A percentile compares a stretch with the other conserved stretches of the same genome.
phyloP scores from a whole-genome alignment of 805 yeast species.

The Candida chauliodis region DNA sequence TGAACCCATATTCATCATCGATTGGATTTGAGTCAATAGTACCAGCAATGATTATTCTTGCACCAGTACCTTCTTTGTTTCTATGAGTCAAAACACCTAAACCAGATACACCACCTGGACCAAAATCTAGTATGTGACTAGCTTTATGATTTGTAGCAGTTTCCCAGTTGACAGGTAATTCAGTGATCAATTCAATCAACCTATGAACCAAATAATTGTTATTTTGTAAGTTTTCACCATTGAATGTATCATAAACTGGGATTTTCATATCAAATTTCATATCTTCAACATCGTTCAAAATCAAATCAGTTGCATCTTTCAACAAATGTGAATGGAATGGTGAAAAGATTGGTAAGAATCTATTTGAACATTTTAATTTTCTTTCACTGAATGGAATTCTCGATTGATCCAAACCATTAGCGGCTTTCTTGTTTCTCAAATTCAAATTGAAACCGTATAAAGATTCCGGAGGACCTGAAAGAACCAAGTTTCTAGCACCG shows the following conservation, averaged over 20 bases:
- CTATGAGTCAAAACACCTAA: conserved; percentile 94
- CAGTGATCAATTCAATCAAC: conserved; percentile 78
- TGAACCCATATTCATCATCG: conserved; percentile 90
- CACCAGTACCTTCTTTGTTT: conserved; percentile 98
- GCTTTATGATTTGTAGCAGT: conserved; percentile 64
- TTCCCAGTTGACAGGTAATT: conserved; percentile 94
- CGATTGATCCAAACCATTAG: conserved; percentile 90
- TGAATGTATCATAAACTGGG: conserved; percentile 89
- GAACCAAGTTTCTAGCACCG: conserved; percentile 94
- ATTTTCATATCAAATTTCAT: conserved; percentile 63
- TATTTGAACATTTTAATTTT: conserved; percentile 86
- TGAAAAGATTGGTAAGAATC: conserved; percentile 91
- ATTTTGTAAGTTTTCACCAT: conserved; percentile 73
- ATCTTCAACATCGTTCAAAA: conserved; percentile 58
- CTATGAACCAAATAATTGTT: conserved; percentile 48
- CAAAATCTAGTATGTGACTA: conserved; percentile 92
- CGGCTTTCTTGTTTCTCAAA: conserved; percentile 91
- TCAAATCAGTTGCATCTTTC: conserved; percentile 62
- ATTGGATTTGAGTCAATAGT: conserved; percentile 61
- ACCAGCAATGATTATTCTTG: conserved; percentile 91
- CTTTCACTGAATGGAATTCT: conserved; percentile 92
- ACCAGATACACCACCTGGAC: conserved; percentile 98
- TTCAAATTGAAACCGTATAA: conserved; percentile 91
- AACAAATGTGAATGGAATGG: conserved; percentile 95
- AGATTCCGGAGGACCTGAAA: conserved; percentile 98